Percentiles rank a stretch among this genome's conserved stretches.
Evolutionary conservation across 2,329 filamentous ascomycete genomes (phyloP).

Genomic region (Gremmenia infestans): DNA sequence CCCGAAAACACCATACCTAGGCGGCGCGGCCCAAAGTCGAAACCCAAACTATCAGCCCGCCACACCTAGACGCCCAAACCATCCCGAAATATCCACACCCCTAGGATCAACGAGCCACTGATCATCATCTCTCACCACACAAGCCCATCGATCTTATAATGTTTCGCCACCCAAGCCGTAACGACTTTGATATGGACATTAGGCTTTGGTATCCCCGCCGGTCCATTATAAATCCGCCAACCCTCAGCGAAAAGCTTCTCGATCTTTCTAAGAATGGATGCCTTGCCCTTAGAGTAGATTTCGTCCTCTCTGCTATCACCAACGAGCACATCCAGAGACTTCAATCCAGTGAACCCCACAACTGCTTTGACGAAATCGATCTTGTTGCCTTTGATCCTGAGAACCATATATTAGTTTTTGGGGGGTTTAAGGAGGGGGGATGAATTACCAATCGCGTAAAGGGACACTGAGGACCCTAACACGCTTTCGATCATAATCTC

Average conservation of each 20-base stretch:
- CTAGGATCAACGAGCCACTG: too few species aligned
- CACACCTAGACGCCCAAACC: too few species aligned
- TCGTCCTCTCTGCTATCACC: constrained; percentile 1
- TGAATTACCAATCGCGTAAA: background rate
- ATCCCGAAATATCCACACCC: too few species aligned
- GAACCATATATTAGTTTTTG: background rate
- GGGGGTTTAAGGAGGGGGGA: background rate
- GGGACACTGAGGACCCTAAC: constrained; percentile 3
- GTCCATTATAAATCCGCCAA: background rate
- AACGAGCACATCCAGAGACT: background rate
- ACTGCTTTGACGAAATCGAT: background rate
- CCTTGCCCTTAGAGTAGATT: background rate
- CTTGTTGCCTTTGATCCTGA: background rate
- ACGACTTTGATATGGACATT: background rate
- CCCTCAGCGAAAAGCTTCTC: background rate
- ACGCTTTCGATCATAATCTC: background rate
- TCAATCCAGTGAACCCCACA: background rate
- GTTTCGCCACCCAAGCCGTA: background rate
- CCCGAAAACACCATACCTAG: too few species aligned
- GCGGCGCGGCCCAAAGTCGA: too few species aligned
- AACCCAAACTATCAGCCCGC: too few species aligned
- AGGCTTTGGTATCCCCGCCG: background rate
- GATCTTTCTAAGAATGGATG: background rate
- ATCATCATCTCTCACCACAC: background rate
- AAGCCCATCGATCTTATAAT: background rate